phyloP scores from a whole-genome alignment of 208 protist genomes.

The Spongospora subterranea region DNA sequence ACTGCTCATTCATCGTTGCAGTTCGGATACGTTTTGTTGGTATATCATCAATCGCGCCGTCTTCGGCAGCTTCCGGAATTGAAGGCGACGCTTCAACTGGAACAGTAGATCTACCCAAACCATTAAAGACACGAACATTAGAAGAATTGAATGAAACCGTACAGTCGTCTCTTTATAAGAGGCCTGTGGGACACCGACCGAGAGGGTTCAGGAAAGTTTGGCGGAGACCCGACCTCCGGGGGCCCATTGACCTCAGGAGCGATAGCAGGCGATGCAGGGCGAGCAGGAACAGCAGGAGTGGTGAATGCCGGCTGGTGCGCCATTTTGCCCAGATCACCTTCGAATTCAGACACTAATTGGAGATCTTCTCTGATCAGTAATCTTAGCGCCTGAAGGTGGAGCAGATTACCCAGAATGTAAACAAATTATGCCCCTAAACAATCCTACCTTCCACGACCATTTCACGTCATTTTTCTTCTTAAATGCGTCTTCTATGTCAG shows the following conservation, averaged over 20 bases:
- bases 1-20: constrained; percentile 17
- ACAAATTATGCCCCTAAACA: too few relatives aligned
- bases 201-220: neutral
- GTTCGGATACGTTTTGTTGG: neutral
- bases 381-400: neutral
- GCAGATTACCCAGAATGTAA: neutral
- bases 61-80: neutral
- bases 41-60: constrained; percentile 7
- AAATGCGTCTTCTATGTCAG: constrained; percentile 20
- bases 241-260: neutral
- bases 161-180: constrained; percentile 13
- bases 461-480: constrained; percentile 53
- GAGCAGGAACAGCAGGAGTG: neutral
- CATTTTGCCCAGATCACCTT: constrained; percentile 28
- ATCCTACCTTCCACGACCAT: constrained; percentile 30
- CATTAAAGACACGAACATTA: neutral
- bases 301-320: neutral
- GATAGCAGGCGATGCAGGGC: neutral
- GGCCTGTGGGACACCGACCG: neutral
- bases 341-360: neutral
- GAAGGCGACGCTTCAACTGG: constrained; percentile 2
- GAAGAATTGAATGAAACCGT: neutral
- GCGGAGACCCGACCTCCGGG: neutral
- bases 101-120: neutral
- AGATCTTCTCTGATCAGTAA: neutral